Evolutionary conservation across 2,329 filamentous ascomycete species (phyloP), one percentile per base, ranked within the genome.

Genomic region (Fusarium armeniacum): DNA sequence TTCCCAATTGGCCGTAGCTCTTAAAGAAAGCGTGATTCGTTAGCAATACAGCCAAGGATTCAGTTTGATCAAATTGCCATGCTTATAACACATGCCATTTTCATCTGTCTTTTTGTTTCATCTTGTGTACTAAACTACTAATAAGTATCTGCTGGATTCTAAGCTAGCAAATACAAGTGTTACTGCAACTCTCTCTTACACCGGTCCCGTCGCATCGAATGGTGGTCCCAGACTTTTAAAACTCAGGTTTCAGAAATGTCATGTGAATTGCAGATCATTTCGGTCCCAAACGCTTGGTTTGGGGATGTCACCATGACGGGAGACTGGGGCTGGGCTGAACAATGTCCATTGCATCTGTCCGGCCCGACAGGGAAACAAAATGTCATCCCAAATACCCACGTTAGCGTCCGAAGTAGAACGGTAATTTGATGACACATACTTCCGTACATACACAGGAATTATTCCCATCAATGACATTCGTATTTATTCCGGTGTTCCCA

Each of bases 341-440:
- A 13, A 13, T n/a, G 6, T 6, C 20, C 20, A 20, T 20, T 20
- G 36, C n/a, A 40, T 15, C 36, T 40, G 5, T 40, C 35, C 49
- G 49, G 49, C 18, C 49, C 49, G 49, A 52, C 35, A 52, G 15
- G 26, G 12, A 46, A 30, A 20, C 24, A 46, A 46, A 18, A 46
- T 30, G 26, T 32, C 10, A n/a, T 43, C 13, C 40, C 22, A 26
- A 26, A 4, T 16, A 30, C 9, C 28, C 28, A 30, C 28, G 8
- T 26, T 51, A 51, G 49, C 24, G 35, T 5, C 47, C 49, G 49
- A 52, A 41, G 3, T 7, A 6, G 40, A 12, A 41, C 49, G 49
- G 46, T 50, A 36, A 50, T 50, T 50, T 50, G 46, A 50, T 40
- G n/a, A 20, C 2, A 38, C 11, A 20, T 7, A 20, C 5, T 7